A percentile compares a stretch with the other conserved stretches of the same genome.
These are phyloP conservation scores for Suhomyces faveliae DNA, from an alignment of 805 yeast genomes.

Conservation along the genomic window DNA sequence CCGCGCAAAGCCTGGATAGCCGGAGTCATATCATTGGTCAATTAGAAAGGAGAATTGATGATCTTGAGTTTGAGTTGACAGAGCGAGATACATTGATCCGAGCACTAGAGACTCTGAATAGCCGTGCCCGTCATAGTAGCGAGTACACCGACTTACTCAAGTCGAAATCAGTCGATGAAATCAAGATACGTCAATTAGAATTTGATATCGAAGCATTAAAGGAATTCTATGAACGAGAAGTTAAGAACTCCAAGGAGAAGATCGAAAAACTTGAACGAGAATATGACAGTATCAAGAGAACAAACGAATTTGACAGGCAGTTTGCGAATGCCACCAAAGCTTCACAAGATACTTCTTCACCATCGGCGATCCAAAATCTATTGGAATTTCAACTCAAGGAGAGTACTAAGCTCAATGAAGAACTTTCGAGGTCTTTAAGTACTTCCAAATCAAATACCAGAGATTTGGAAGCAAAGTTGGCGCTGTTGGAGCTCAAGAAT, in stretches of 20 bases:
- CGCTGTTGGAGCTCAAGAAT: slow-evolving; percentile 22
- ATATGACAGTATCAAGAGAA: slow-evolving; percentile 6
- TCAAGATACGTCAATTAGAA: slow-evolving; percentile 33
- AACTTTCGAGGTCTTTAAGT: slow-evolving; percentile 17
- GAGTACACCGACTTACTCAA: slow-evolving; percentile 35
- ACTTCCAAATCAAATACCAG: slow-evolving; percentile 21
- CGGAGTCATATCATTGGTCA: slow-evolving; percentile 2
- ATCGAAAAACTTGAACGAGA: slow-evolving; percentile 19
- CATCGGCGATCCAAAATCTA: slow-evolving; percentile 21
- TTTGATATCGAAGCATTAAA: slow-evolving; percentile 38
- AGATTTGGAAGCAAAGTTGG: slow-evolving; percentile 16
- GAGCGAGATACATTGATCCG: slow-evolving; percentile 23
- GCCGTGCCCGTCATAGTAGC: background rate
- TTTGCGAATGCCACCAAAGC: background rate
- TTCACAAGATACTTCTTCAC: background rate
- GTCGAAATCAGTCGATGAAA: slow-evolving; percentile 38
- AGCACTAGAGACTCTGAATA: slow-evolving; percentile 9
- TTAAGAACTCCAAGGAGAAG: slow-evolving; percentile 31
- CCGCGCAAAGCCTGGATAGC: background rate
- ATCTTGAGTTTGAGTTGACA: slow-evolving; percentile 4
- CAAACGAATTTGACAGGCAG: slow-evolving; percentile 1
- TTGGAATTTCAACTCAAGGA: slow-evolving; percentile 36
- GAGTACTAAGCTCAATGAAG: slow-evolving; percentile 24
- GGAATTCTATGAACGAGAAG: slow-evolving; percentile 32
- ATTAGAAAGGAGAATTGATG: slow-evolving; percentile 4